Evolutionary conservation across 1,284 basidiomycete genomes (phyloP).

Genomic region (Boletus sp.): DNA sequence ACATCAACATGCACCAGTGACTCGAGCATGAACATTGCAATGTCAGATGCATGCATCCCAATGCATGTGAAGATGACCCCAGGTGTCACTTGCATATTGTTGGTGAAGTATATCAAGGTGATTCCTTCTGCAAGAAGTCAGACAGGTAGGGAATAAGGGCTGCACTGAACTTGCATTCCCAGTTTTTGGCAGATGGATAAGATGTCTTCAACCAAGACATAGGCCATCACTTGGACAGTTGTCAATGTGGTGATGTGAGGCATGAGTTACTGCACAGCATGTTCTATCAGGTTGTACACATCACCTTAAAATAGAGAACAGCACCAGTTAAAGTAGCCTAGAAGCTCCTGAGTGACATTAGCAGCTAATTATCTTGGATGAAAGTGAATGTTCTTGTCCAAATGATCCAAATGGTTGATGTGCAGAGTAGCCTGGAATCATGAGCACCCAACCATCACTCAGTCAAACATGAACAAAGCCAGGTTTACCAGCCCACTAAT

Average conservation of each 20-base stretch:
- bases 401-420: constrained; percentile 1
- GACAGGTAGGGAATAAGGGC: constrained; percentile 61
- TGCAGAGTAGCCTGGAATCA: constrained; percentile 63
- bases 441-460: constrained; percentile 52
- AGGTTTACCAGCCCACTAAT: constrained; percentile 59
- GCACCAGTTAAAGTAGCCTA: constrained; percentile 53
- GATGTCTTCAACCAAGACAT: constrained; percentile 52
- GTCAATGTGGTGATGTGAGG: constrained; percentile 55
- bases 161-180: constrained; percentile 37
- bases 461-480: constrained; percentile 60
- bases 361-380: constrained; percentile 53
- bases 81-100: constrained; percentile 23
- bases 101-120: constrained; percentile 27
- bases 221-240: constrained; percentile 49
- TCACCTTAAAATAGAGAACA: constrained; percentile 59
- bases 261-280: constrained; percentile 51
- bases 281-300: constrained; percentile 51
- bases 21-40: constrained; percentile 58
- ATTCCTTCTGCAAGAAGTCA: constrained; percentile 51
- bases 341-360: constrained; percentile 64
- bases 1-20: constrained; percentile 33
- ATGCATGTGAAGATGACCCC: constrained; percentile 38
- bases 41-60: constrained; percentile 43
- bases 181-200: constrained; percentile 49
- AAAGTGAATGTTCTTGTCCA: background rate